phyloP scores from a whole-genome alignment of 768 basidiomycete genomes.

The Dendrothele bispora region DNA sequence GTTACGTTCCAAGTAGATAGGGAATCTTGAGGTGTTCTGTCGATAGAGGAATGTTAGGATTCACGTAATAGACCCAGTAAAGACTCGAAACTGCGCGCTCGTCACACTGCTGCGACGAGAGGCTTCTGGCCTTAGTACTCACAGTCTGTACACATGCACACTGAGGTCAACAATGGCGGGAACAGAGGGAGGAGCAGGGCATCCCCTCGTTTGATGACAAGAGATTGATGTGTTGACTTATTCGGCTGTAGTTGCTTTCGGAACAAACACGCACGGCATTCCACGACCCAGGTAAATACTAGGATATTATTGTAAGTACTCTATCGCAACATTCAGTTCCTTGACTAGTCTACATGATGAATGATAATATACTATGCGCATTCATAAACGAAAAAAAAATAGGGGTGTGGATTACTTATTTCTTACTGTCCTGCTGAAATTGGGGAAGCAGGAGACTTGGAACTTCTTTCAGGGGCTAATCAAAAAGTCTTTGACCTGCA shows the following conservation, averaged over 20 bases:
- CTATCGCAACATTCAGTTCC: too few species aligned
- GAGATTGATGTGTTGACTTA: background rate
- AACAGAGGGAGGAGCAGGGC: conserved; percentile 4
- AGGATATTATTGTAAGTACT: too few species aligned
- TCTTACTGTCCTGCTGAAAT: background rate
- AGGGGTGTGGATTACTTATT: too few species aligned
- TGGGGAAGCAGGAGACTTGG: background rate
- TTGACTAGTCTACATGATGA: too few species aligned
- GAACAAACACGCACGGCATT: too few species aligned
- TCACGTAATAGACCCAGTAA: too few species aligned
- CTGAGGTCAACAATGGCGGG: conserved; percentile 3
- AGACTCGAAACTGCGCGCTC: background rate
- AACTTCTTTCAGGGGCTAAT: conserved; percentile 29
- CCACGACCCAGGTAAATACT: too few species aligned
- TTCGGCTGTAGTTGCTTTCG: background rate
- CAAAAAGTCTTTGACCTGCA: conserved; percentile 38
- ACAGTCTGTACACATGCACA: conserved; percentile 12
- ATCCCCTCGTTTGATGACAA: conserved; percentile 4
- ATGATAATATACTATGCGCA: too few species aligned
- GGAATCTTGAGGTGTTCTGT: too few species aligned
- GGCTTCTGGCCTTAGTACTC: background rate
- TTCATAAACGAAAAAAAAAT: too few species aligned
- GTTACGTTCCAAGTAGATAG: too few species aligned
- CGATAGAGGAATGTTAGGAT: too few species aligned
- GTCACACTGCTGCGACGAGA: background rate